phyloP scores from a whole-genome alignment of 805 yeast genomes.

The Komagataella populi region DNA sequence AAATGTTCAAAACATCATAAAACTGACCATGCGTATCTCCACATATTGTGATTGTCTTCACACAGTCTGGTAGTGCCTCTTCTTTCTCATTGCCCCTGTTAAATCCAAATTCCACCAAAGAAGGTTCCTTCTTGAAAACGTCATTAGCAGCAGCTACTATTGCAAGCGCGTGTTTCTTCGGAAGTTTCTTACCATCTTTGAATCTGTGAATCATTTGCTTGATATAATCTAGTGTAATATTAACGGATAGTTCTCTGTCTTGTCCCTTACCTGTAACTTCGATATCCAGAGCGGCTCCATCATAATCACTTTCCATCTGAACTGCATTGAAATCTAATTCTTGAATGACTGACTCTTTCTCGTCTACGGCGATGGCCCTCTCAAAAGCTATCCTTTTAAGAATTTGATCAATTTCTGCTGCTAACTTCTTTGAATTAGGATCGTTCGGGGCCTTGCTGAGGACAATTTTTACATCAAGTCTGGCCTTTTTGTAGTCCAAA shows the following conservation, averaged over 20 bases:
- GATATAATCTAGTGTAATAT: slow-evolving; percentile 41
- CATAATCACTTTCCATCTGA: slow-evolving; percentile 37
- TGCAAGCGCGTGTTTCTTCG: slow-evolving; percentile 75
- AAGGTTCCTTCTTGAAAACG: slow-evolving; percentile 49
- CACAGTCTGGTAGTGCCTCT: slow-evolving; percentile 21
- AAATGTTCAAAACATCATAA: slow-evolving; percentile 76
- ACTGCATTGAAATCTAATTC: slow-evolving; percentile 32
- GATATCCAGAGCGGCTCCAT: slow-evolving; percentile 43
- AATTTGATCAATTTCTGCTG: slow-evolving; percentile 48
- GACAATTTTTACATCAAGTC: slow-evolving; percentile 52
- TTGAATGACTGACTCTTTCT: slow-evolving; percentile 31
- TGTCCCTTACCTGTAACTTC: slow-evolving; percentile 17
- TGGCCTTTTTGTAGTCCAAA: slow-evolving; percentile 62
- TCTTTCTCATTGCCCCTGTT: slow-evolving; percentile 31
- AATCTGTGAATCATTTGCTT: slow-evolving; percentile 56
- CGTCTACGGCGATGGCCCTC: slow-evolving; percentile 71
- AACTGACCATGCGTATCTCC: slow-evolving; percentile 99
- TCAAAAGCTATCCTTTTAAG: slow-evolving; percentile 71
- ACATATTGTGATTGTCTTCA: slow-evolving; percentile 60
- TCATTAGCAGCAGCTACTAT: slow-evolving; percentile 61
- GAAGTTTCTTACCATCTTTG: slow-evolving; percentile 57
- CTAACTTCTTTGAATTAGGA: slow-evolving; percentile 45
- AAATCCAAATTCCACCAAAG: slow-evolving; percentile 58
- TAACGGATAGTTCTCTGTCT: slow-evolving; percentile 22
- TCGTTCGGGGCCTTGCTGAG: slow-evolving; percentile 56